Percentiles rank a stretch among this genome's conserved stretches.
Evolutionary conservation across 805 yeast species (phyloP).

Genomic region (Candida takata): DNA sequence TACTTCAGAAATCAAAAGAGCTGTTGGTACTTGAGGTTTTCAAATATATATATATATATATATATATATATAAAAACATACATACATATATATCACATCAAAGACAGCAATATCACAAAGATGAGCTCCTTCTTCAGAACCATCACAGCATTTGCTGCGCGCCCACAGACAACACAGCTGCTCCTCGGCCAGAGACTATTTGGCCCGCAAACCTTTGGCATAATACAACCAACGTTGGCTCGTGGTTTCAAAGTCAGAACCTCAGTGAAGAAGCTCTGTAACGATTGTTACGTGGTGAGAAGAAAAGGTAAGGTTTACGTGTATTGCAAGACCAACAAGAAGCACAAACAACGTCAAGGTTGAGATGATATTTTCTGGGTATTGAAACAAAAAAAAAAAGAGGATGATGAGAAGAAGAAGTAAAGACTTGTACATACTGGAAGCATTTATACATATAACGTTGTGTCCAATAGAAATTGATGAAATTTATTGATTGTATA

Average conservation of each 20-base stretch:
- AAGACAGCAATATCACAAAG: not conserved
- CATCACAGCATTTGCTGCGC: conserved; percentile 11
- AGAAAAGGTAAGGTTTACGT: conserved; percentile 94
- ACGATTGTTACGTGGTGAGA: conserved; percentile 81
- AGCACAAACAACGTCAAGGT: conserved; percentile 92
- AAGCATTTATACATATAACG: no score
- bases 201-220: conserved; percentile 13
- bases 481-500: no score
- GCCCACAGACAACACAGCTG: conserved; percentile 15
- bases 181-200: conserved; percentile 10
- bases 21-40: no score
- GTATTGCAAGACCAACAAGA: conserved; percentile 86
- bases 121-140: conserved; percentile 15
- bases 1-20: no score
- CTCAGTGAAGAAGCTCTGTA: conserved; percentile 88
- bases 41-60: no score
- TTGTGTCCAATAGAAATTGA: no score
- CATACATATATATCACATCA: no score
- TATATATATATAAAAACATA: no score
- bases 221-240: conserved; percentile 25
- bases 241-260: conserved; percentile 90
- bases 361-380: conserved; percentile 26
- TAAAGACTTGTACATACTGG: no score
- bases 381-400: not conserved
- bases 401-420: no score